Evolutionary conservation across 257 asterid species (phyloP), one percentile per base, ranked within the genome.

Genomic region (Solanum bukasovii): DNA sequence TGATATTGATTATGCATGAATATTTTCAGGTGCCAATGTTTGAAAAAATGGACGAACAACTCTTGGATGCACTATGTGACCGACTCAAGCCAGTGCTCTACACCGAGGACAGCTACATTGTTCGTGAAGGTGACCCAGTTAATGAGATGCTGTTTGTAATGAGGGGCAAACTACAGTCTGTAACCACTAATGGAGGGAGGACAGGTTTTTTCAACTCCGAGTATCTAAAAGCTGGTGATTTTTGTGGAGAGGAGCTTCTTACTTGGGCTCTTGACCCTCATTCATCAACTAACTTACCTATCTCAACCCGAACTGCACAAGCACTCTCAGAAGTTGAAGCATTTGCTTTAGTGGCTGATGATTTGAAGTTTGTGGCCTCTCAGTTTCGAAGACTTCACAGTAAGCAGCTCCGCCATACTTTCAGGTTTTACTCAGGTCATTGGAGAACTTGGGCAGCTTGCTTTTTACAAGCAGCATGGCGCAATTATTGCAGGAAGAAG

Each of bases 391-490:
- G 97, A 27, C 91, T 97, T 7, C 99, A 97, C 84, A 95, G 98
- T 68, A 97, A 96, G 88, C 99, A 97, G 92, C 92, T 97, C 56
- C 93, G 99, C 5, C 99, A 97, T 87, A 96, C 99, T 21, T 97
- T 96, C 74, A 87, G 99, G 92, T 94, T 93, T 74, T 96, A 96
- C 92, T 97, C 99, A 1, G 98, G 94, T 88, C 99, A 97, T 78
- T 97, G 99, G 99, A 91, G 98, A 91, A 94, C 97, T 23, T 97
- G 98, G 99, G 99, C 99, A 0, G 99, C 99, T 71, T 94, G 98
- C 90, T 96, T 95, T 52, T 87, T 97, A 87, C 99, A 97, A 88
- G 99, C 98, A 12, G 99, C 98, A 1, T 97, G 99, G 99, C 92
- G 96, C 33, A 92, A 98, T 9, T 90, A 93, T 78, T 78, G 92